Percentiles rank a stretch among this genome's conserved stretches.
phyloP scores from a whole-genome alignment of 179 eudicot species.

The Heliamphora pulchella region DNA sequence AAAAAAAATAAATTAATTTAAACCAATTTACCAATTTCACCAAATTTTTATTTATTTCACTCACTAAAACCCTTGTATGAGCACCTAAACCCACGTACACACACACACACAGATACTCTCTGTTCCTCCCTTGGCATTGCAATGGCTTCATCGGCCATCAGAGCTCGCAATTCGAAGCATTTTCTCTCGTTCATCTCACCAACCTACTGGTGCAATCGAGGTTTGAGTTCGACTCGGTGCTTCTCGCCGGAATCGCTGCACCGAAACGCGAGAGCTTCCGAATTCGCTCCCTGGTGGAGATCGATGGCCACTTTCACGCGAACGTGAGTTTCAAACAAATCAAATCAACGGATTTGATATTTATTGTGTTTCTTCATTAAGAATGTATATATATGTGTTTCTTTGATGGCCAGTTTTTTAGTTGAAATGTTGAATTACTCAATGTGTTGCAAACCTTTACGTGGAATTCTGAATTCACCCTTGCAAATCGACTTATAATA shows the following conservation, averaged over 20 bases:
- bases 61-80: background rate
- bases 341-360: background rate
- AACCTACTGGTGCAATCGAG: background rate
- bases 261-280: background rate
- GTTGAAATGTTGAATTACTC: background rate
- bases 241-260: background rate
- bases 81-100: background rate
- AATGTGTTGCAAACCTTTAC: background rate
- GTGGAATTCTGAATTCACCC: too few species aligned
- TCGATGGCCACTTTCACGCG: slow-evolving; percentile 14
- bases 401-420: background rate
- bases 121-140: too few species aligned
- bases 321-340: slow-evolving; percentile 10
- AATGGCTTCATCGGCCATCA: slow-evolving; percentile 1
- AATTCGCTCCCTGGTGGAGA: slow-evolving; percentile 2
- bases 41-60: background rate
- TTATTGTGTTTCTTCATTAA: too few species aligned
- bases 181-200: background rate
- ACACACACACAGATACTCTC: background rate
- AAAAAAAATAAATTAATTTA: background rate
- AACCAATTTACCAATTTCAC: too few species aligned
- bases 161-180: background rate
- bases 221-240: background rate
- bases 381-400: too few species aligned
- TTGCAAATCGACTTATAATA: too few species aligned